Base-by-base conservation (phyloP, 768 basidiomycete genomes). In the Mycena galericulata region DNA sequence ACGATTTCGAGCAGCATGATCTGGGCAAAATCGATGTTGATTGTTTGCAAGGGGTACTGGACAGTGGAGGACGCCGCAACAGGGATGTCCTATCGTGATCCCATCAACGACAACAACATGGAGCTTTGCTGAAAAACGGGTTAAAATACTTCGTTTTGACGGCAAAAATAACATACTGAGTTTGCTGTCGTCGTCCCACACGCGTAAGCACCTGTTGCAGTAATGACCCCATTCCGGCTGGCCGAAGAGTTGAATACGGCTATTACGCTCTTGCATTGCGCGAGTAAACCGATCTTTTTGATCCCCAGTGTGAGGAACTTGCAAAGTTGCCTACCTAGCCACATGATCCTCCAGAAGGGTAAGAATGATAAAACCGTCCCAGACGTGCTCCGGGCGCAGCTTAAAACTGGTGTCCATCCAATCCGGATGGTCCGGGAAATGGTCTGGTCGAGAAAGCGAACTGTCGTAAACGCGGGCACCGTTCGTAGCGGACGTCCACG, bases 211-310 rank as follows among this genome's bases (percentile, higher is more conserved):
- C n/a, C 18, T 36, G 36, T 36, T 22, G 18, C 54, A 56, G 22
- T 56, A 56, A 22, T 56, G 54, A 4, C 14, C 32, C 54, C 54
- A 56, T 56, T 56, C 54, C 5, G 54, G 54, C 54, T 56, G 54
- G 5, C 54, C 54, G 12, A 4, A 38, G 34, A 36, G 54, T 22
- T 22, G 36, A 8, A 56, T 36, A 15, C 54, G 54, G 15, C 6
- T 20, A 38, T 56, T 56, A 5, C 54, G 15, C 15, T 50, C 49
- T 26, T 29, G 12, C 26, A 50, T 50, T 30, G 49, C 49, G 6
- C 30, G 27, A 5, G 29, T 50, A 17, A 50, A 50, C 30, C 29
- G 49, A 29, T 9, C 49, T 15, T 29, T 50, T 15, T 50, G 49
- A 29, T 50, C 49, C 7, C 49, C 49, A 32, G 49, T 50, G 49